phyloP scores from a whole-genome alignment of 805 yeast genomes.

The Nakazawaea wickerhamii region DNA sequence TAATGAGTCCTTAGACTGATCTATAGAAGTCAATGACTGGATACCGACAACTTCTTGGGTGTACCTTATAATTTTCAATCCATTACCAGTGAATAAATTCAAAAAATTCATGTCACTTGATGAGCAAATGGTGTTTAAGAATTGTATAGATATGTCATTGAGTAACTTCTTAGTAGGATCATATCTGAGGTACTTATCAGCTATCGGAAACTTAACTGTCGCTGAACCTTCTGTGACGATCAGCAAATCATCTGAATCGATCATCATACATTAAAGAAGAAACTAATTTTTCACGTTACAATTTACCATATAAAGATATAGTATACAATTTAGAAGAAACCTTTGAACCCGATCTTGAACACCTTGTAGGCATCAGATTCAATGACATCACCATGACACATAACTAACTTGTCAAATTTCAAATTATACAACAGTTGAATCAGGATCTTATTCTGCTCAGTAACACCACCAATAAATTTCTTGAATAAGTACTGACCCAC shows the following conservation, averaged over 20 bases:
- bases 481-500: slow-evolving; percentile 30
- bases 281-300: neutral
- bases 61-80: slow-evolving; percentile 86
- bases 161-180: neutral
- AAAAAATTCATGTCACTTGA: slow-evolving; percentile 57
- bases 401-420: slow-evolving; percentile 46
- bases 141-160: neutral
- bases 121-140: neutral
- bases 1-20: slow-evolving; percentile 79
- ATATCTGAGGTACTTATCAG: neutral
- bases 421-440: slow-evolving; percentile 28
- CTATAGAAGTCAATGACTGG: slow-evolving; percentile 77
- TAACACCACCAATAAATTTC: slow-evolving; percentile 16
- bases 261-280: neutral
- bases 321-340: neutral
- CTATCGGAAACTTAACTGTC: neutral
- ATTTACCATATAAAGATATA: no score
- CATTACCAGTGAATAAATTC: slow-evolving; percentile 93
- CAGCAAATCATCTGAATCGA: neutral
- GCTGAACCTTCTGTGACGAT: slow-evolving; percentile 1
- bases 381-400: slow-evolving; percentile 57
- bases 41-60: slow-evolving; percentile 86
- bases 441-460: slow-evolving; percentile 21
- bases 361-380: slow-evolving; percentile 30
- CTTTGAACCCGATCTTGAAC: slow-evolving; percentile 14